phyloP scores from a whole-genome alignment of 352 stramenopile genomes.

The Phytophthora ramorum region DNA sequence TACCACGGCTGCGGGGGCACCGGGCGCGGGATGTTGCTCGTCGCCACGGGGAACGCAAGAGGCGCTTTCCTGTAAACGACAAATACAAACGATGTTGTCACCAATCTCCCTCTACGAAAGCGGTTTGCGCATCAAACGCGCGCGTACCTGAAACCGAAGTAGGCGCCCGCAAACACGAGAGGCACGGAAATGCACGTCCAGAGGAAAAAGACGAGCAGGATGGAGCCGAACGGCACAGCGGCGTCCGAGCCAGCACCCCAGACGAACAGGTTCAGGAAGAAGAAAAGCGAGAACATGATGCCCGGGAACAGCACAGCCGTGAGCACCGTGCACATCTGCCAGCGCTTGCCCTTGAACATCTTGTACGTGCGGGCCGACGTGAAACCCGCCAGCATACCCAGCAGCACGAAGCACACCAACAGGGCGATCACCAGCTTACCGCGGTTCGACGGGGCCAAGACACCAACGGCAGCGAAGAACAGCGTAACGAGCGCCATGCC shows the following conservation, averaged over 20 bases:
- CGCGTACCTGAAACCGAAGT: constrained; percentile 97
- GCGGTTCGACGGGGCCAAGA: constrained; percentile 97
- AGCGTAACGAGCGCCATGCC: constrained; percentile 97
- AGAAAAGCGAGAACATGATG: constrained; percentile 97
- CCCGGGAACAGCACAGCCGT: constrained; percentile 97
- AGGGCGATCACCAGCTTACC: constrained; percentile 98
- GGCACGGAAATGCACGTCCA: constrained; percentile 99
- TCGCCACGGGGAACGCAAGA: constrained; percentile 97
- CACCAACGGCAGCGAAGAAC: constrained; percentile 96
- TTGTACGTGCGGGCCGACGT: constrained; percentile 98
- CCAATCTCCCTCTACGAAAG: background rate
- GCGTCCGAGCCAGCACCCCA: constrained; percentile 93
- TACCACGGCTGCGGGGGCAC: constrained; percentile 99
- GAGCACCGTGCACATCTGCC: constrained; percentile 96
- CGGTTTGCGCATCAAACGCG: background rate
- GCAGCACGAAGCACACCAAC: constrained; percentile 97
- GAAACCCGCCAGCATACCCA: constrained; percentile 97
- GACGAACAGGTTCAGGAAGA: constrained; percentile 98
- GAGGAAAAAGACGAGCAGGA: constrained; percentile 98
- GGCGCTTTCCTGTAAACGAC: constrained; percentile 61
- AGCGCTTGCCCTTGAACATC: constrained; percentile 99
- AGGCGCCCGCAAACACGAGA: constrained; percentile 98
- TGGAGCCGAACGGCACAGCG: constrained; percentile 96
- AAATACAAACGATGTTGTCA: constrained; percentile 4
- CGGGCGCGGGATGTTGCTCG: constrained; percentile 97